phyloP scores from a whole-genome alignment of 345 rosid genomes.

The Lumnitzera littorea region DNA sequence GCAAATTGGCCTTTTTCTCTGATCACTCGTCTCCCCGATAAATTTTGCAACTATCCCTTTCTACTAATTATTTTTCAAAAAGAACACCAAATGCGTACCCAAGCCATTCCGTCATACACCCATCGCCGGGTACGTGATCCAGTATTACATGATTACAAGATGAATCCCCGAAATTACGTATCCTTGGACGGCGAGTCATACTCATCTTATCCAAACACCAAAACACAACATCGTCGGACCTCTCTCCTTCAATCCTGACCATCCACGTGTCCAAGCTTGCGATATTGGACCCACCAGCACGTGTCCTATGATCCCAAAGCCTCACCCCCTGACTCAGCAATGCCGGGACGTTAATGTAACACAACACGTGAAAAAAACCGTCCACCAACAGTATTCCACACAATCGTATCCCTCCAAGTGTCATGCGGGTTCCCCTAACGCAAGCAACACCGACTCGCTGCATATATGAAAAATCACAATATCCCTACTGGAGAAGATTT shows the following conservation, averaged over 20 bases:
- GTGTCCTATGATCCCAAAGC: neutral
- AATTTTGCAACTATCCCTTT: too few species aligned
- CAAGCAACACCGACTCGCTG: constrained; percentile 6
- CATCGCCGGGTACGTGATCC: too few species aligned
- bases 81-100: too few species aligned
- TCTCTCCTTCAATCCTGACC: neutral
- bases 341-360: too few species aligned
- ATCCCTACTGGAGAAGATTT: neutral
- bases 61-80: too few species aligned
- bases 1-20: too few species aligned
- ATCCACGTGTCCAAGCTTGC: constrained; percentile 2
- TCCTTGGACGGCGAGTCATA: neutral
- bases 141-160: too few species aligned
- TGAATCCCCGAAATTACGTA: too few species aligned
- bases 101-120: too few species aligned
- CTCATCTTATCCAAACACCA: neutral
- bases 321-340: too few species aligned
- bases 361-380: too few species aligned
- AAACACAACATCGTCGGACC: neutral
- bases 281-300: neutral
- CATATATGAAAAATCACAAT: constrained; percentile 36
- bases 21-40: too few species aligned
- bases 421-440: neutral
- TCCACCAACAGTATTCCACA: neutral
- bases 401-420: constrained; percentile 17